Evolutionary conservation across 129 eudicot species (phyloP).

Genomic region (Kitagawia praeruptora): DNA sequence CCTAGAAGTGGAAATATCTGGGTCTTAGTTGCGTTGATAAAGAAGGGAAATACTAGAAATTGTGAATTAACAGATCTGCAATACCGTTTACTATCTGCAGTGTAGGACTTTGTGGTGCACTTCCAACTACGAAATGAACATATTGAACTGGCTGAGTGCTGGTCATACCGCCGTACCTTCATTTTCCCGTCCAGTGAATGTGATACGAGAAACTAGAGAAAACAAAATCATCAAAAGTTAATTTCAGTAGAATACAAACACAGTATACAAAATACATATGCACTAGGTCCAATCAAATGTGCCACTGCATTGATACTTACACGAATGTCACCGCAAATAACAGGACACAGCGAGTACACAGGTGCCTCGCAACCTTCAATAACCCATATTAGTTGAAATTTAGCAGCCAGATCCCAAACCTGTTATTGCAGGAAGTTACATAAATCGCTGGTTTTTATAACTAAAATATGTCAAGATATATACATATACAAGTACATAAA

Average conservation of each 20-base stretch:
- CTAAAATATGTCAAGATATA: neutral
- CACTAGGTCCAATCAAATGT: neutral
- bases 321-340: neutral
- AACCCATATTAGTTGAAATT: neutral
- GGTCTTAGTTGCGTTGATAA: neutral
- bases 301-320: neutral
- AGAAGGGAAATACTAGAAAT: neutral
- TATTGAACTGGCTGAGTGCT: too few relatives aligned
- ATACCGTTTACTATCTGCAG: neutral
- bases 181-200: neutral
- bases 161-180: neutral
- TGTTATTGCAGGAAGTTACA: neutral
- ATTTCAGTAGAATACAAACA: neutral
- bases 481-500: neutral
- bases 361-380: constrained; percentile 5
- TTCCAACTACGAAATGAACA: neutral
- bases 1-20: neutral
- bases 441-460: neutral
- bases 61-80: neutral
- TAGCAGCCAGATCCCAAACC: neutral
- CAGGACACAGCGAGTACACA: constrained; percentile 6
- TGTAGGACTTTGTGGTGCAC: neutral
- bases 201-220: constrained; percentile 3
- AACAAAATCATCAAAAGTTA: neutral
- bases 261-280: neutral